Evolutionary conservation across 192 early-diverging fungal genomes (phyloP).

Genomic region (Umbelopsis ramanniana): DNA sequence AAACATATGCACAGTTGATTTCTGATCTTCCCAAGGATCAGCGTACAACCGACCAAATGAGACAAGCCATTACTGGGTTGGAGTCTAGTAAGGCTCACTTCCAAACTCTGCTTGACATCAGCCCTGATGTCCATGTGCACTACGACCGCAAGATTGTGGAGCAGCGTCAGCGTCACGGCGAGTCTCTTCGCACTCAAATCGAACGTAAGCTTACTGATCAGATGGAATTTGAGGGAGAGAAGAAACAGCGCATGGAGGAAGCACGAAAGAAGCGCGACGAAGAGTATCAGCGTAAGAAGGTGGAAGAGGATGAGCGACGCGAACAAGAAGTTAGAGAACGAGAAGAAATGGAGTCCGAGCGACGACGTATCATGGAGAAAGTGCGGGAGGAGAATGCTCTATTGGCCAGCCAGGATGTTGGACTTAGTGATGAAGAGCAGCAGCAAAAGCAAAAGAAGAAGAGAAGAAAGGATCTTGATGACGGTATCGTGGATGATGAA

Average conservation of each 20-base stretch:
- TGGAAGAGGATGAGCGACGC: slow-evolving; percentile 35
- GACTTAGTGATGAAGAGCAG: slow-evolving; percentile 35
- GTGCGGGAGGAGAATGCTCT: slow-evolving; percentile 45
- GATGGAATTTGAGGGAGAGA: slow-evolving; percentile 59
- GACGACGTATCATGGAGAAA: slow-evolving; percentile 45
- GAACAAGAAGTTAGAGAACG: slow-evolving; percentile 37
- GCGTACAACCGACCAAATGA: slow-evolving; percentile 62
- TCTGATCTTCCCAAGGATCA: slow-evolving; percentile 70
- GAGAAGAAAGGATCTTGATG: slow-evolving; percentile 22
- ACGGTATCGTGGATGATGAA: slow-evolving; percentile 26
- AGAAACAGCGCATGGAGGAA: slow-evolving; percentile 52
- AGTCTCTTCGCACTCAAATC: slow-evolving; percentile 59
- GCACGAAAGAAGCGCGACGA: slow-evolving; percentile 59
- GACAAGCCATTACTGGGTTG: slow-evolving; percentile 61
- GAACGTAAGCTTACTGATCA: slow-evolving; percentile 63
- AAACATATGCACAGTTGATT: slow-evolving; percentile 78
- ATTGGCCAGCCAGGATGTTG: slow-evolving; percentile 43
- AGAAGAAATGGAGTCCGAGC: slow-evolving; percentile 44
- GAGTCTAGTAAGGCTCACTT: slow-evolving; percentile 46
- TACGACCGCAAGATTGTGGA: slow-evolving; percentile 68
- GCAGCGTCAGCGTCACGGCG: slow-evolving; percentile 64
- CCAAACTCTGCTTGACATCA: slow-evolving; percentile 49
- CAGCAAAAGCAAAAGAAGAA: slow-evolving; percentile 30
- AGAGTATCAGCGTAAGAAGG: slow-evolving; percentile 46
- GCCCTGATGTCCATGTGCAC: slow-evolving; percentile 47